These are phyloP conservation scores for Nepenthes alata DNA, from an alignment of 179 eudicot species.

Conservation along the genomic window DNA sequence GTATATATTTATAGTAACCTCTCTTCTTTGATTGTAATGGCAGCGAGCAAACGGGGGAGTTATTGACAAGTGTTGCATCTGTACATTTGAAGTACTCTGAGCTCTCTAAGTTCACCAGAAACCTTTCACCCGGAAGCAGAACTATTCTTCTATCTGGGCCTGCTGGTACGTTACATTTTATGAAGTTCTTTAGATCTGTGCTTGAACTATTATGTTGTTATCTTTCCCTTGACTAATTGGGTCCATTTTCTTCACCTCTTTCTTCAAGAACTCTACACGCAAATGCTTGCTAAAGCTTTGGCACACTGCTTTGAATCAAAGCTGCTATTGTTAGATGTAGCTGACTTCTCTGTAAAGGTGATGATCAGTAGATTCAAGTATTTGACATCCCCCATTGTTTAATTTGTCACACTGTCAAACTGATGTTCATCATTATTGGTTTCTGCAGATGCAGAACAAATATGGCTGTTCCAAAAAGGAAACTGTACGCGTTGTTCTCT, in stretches of 20 bases:
- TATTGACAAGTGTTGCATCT: slow-evolving; percentile 83
- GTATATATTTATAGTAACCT: too few species aligned
- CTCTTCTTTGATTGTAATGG: slow-evolving; percentile 16
- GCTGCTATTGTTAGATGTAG: slow-evolving; percentile 64
- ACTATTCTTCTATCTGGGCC: slow-evolving; percentile 92
- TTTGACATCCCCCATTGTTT: background rate
- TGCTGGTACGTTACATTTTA: slow-evolving; percentile 48
- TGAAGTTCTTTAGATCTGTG: background rate
- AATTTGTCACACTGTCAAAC: slow-evolving; percentile 4
- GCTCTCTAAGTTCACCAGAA: slow-evolving; percentile 77
- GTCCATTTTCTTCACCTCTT: background rate
- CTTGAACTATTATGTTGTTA: background rate
- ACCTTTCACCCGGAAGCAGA: slow-evolving; percentile 88
- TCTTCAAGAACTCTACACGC: slow-evolving; percentile 60
- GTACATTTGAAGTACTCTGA: slow-evolving; percentile 82
- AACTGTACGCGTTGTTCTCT: slow-evolving; percentile 22
- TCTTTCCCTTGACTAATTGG: background rate
- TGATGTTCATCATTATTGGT: slow-evolving; percentile 11
- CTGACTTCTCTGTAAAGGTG: slow-evolving; percentile 80
- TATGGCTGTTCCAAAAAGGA: slow-evolving; percentile 57
- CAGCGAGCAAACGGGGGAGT: slow-evolving; percentile 71
- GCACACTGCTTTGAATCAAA: slow-evolving; percentile 75
- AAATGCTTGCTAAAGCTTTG: slow-evolving; percentile 77
- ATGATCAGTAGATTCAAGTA: background rate
- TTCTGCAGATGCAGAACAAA: slow-evolving; percentile 83